Percentiles rank a stretch among this genome's conserved stretches.
Conservation (phyloP, 129 eudicot genomes). For the Kitagawia praeruptora region DNA sequence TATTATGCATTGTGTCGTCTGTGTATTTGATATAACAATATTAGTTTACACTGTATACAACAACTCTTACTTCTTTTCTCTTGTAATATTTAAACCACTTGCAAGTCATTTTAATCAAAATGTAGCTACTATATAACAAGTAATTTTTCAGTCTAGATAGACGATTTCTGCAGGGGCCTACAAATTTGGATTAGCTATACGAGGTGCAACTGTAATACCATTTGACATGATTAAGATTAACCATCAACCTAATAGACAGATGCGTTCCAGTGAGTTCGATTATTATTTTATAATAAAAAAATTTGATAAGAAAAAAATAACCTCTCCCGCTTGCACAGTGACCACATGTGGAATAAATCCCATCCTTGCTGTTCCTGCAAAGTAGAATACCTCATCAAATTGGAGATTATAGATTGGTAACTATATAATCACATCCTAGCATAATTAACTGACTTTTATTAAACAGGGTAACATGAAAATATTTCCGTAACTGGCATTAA, state of each 20-base stretch:
- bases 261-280: not conserved
- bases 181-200: not conserved
- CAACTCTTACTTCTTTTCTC: not conserved
- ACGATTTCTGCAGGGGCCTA: not conserved
- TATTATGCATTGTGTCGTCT: not conserved
- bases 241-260: not conserved
- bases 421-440: not conserved
- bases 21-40: not conserved
- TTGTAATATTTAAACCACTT: not conserved
- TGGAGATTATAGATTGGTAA: not conserved
- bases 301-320: conserved; percentile 3
- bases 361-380: conserved; percentile 66
- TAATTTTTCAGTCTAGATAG: not conserved
- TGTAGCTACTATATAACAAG: not conserved
- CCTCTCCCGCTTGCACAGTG: conserved; percentile 80
- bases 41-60: not conserved
- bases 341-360: conserved; percentile 79
- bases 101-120: not conserved
- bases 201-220: not conserved
- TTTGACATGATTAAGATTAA: not conserved
- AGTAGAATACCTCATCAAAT: conserved; percentile 4
- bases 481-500: not conserved
- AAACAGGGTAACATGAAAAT: not conserved
- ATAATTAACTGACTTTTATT: not conserved
- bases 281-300: not conserved